Base-by-base conservation (phyloP, 2,329 filamentous ascomycete species). In the Hypoxylon sp. region DNA sequence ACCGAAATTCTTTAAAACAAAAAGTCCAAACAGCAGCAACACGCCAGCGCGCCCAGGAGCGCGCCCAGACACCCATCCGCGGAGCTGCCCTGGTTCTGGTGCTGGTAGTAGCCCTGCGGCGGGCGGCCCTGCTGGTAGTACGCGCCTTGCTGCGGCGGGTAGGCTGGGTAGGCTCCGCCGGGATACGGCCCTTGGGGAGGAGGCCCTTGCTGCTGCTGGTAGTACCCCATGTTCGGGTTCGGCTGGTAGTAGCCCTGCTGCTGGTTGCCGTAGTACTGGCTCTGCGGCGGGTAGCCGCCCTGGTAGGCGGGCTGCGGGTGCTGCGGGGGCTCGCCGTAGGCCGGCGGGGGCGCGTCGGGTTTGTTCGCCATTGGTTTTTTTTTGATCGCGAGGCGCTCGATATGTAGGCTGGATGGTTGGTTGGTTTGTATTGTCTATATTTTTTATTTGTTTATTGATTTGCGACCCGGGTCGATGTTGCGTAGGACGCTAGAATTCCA, bases 1-100 rank as follows among this genome's bases (percentile, higher is more conserved):
- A 7, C n/a, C n/a, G n/a, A n/a, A n/a, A n/a, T n/a, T 26, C 44
- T 43, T 72, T 82, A 87, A 70, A 86, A 86, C n/a, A 87, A 72
- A 20, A 77, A 68, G 67, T 87, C 85, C 70, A 87, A 72, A 71
- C 85, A 87, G 76, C 85, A 87, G 73, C 85, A 87, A 73, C 84
- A 87, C 1, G 85, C 85, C 62, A 85, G 71, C 65, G 79, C 79
- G 15, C 82, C 85, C 15, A 86, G 69, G 55, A 85, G 72, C 43
- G 81, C 82, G 32, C 80, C 80, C 43, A 85, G 68, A 56, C 76
- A 77, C 13, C 77, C 74, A 64, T 75, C 61, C 15, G 57, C 63
- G 19, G 65, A 62, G 51, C 59, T 57, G 13, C 59, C 53, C 44
- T 59, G 60, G 49, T 56, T 55, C 30, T 76, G 78, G 26, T 72